These are phyloP conservation scores for Euclidium syriacum DNA, from an alignment of 345 rosid species.

Conservation along the genomic window DNA sequence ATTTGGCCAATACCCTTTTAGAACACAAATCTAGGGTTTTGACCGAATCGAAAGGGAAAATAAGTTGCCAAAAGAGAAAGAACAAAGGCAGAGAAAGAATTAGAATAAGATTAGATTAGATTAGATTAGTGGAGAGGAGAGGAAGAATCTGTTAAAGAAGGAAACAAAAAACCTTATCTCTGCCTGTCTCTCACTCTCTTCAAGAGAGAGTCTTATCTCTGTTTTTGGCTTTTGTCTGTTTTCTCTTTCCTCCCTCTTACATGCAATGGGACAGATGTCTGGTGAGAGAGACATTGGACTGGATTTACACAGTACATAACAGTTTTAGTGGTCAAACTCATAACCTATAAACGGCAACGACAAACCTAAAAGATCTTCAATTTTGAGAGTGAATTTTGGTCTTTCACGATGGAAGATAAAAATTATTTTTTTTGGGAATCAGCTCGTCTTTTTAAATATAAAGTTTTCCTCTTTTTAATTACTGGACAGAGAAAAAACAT, in stretches of 20 bases:
- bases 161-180: constrained; percentile 27
- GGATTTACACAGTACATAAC: constrained; percentile 9
- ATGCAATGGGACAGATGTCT: constrained; percentile 28
- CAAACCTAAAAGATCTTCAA: constrained; percentile 13
- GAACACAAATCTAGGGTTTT: constrained; percentile 30
- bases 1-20: constrained; percentile 5
- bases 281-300: constrained; percentile 12
- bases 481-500: too few relatives aligned
- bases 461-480: neutral
- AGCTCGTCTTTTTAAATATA: neutral
- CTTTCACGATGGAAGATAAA: constrained; percentile 12
- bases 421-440: neutral
- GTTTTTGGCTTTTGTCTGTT: constrained; percentile 18
- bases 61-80: neutral
- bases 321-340: constrained; percentile 22
- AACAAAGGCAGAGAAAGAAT: constrained; percentile 15
- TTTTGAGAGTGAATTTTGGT: constrained; percentile 14
- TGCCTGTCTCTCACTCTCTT: constrained; percentile 15
- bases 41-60: constrained; percentile 16
- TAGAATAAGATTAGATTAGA: neutral
- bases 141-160: constrained; percentile 8
- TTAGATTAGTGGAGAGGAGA: neutral
- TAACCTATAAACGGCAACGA: constrained; percentile 25
- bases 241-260: constrained; percentile 10
- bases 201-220: constrained; percentile 27